Conservation (phyloP, 2,329 filamentous ascomycete species). For the Aureobasidium mangrovei region DNA sequence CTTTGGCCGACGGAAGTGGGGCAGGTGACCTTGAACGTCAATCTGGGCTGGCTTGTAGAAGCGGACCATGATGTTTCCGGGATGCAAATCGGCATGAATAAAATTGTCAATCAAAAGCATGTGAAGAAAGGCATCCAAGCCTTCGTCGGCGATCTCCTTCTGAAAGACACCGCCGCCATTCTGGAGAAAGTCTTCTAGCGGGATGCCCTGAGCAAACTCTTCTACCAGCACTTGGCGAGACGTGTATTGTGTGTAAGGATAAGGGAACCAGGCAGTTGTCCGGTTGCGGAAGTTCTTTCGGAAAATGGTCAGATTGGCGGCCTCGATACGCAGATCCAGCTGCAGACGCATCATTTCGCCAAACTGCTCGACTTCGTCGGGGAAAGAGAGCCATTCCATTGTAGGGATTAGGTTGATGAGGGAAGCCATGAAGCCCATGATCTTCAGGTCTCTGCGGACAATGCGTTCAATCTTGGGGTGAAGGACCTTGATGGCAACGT, state of each 20-base stretch:
- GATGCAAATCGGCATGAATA: constrained; percentile 90
- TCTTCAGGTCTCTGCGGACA: constrained; percentile 81
- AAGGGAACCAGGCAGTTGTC: constrained; percentile 93
- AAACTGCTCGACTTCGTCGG: constrained; percentile 88
- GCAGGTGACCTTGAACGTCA: constrained; percentile 39
- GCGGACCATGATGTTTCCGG: constrained; percentile 98
- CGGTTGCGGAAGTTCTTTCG: constrained; percentile 82
- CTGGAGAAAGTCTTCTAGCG: constrained; percentile 79
- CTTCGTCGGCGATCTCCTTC: constrained; percentile 88
- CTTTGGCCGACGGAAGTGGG: constrained; percentile 20
- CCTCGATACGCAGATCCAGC: constrained; percentile 87
- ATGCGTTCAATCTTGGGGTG: constrained; percentile 85
- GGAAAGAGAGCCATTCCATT: constrained; percentile 93
- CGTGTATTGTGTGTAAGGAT: constrained; percentile 84
- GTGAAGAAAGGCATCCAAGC: constrained; percentile 86
- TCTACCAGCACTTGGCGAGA: constrained; percentile 89
- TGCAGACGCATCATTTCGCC: constrained; percentile 99
- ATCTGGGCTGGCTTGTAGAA: constrained; percentile 81
- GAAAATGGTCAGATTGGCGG: constrained; percentile 81
- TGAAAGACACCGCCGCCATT: constrained; percentile 90
- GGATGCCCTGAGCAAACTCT: constrained; percentile 92
- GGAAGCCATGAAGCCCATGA: constrained; percentile 87
- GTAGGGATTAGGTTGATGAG: constrained; percentile 81
- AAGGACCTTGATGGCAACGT: constrained; percentile 92
- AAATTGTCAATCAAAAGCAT: constrained; percentile 98